These are phyloP conservation scores for Rhodosporidiobolus sp. DNA, from an alignment of 768 basidiomycete genomes.

Conservation along the genomic window DNA sequence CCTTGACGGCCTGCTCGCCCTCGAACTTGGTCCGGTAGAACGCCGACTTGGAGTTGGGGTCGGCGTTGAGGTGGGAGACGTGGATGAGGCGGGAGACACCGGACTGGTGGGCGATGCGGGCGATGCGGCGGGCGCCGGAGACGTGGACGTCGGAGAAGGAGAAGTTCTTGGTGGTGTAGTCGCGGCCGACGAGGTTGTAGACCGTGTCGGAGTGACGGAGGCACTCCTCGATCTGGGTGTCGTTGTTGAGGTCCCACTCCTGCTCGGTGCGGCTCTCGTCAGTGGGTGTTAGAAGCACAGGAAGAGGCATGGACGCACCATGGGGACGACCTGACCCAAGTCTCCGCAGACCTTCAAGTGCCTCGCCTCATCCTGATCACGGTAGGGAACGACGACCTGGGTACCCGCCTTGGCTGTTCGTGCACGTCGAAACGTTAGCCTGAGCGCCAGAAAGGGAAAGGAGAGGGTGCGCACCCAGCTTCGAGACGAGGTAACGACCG, in stretches of 20 bases:
- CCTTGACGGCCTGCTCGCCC: conserved; percentile 81
- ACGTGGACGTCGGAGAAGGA: conserved; percentile 75
- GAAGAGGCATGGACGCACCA: conserved; percentile 57
- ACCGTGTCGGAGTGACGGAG: conserved; percentile 91
- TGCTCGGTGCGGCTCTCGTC: conserved; percentile 48
- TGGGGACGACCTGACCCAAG: conserved; percentile 88
- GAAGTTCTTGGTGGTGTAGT: conserved; percentile 98
- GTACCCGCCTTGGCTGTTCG: conserved; percentile 77
- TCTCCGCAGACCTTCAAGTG: conserved; percentile 91
- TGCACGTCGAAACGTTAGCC: neutral
- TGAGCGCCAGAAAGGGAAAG: neutral
- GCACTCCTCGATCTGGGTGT: conserved; percentile 88
- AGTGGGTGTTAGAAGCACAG: neutral
- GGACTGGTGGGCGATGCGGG: conserved; percentile 68
- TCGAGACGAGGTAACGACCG: conserved; percentile 87
- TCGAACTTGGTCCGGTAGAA: conserved; percentile 87
- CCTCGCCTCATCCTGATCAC: conserved; percentile 88
- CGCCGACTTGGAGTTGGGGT: conserved; percentile 67
- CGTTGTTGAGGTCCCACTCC: conserved; percentile 95
- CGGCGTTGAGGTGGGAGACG: conserved; percentile 91
- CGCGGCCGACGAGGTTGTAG: conserved; percentile 89
- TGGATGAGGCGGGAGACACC: conserved; percentile 86
- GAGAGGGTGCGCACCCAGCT: conserved; percentile 66
- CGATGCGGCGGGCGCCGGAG: conserved; percentile 77
- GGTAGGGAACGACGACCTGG: conserved; percentile 89